phyloP scores from a whole-genome alignment of 768 basidiomycete species.

The Pseudohyphozyma bogoriensis region DNA sequence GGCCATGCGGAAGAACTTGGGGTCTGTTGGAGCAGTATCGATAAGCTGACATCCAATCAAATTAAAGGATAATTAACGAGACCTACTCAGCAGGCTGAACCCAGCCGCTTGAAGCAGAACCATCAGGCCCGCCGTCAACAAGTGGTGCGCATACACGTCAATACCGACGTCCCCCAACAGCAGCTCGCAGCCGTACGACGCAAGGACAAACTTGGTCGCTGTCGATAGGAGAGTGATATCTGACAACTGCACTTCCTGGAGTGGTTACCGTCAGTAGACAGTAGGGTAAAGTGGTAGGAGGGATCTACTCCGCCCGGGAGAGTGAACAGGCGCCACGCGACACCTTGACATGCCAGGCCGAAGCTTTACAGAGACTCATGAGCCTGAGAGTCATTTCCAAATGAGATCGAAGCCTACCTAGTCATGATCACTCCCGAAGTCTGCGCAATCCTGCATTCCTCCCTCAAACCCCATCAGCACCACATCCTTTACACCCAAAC shows the following conservation, averaged over 20 bases:
- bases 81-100: not conserved
- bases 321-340: conserved; percentile 6
- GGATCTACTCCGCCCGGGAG: not conserved
- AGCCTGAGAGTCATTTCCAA: not conserved
- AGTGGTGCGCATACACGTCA: conserved; percentile 16
- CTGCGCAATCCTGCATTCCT: no score
- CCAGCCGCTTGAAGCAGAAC: conserved; percentile 13
- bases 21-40: not conserved
- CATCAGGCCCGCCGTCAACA: conserved; percentile 6
- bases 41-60: no score
- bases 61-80: not conserved
- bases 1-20: conserved; percentile 9
- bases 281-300: no score
- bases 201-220: conserved; percentile 12
- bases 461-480: no score
- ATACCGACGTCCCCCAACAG: not conserved
- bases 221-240: not conserved
- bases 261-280: not conserved
- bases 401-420: not conserved
- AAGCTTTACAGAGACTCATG: not conserved
- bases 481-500: no score
- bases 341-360: not conserved
- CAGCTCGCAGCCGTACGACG: conserved; percentile 9
- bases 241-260: conserved; percentile 1
- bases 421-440: not conserved